Evolutionary conservation across 306 rosid genomes (phyloP), one percentile per base, ranked within the genome.

Genomic region (Medicago arabica): DNA sequence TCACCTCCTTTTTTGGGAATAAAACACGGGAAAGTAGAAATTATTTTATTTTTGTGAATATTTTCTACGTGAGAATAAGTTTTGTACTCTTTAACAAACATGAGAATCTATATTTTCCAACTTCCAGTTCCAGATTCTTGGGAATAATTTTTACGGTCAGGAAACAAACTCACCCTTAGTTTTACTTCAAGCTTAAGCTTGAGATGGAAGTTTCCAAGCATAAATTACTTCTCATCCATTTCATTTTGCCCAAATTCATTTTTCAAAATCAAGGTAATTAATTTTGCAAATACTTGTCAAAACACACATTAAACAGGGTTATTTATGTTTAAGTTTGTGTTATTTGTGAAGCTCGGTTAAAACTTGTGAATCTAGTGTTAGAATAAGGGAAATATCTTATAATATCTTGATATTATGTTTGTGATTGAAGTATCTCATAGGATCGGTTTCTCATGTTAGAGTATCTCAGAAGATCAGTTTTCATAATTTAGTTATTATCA

Each of bases 311-410:
- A 17, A 44, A 61, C 63, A 67, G 40, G 50, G 54, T 69, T 83
- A 55, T 23, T 71, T 71, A 31, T 65, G 62, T 66, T 58, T 46
- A 44, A 40, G 41, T 46, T 66, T 66, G 19, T n/a, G 55, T 60
- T 41, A 64, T 51, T 11, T 7, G 28, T 43, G 77, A 67, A 72
- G 58, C 43, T 53, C 23, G 6, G 9, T 41, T 50, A 66, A 69
- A 16, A 10, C 16, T 60, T 31, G 15, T 14, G 73, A 71, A 28
- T 53, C 23, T 65, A 39, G 57, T 75, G 38, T 58, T 25, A 23
- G 8, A 59, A 5, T 25, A 12, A 13, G 17, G 25, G 39, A 6
- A 25, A 25, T 59, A 59, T 23, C 36, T 25, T 23, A 58, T 58
- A 13, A 57, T 25, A 28, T 25, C 39, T 59, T 14, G 17, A 28